A percentile compares a stretch with the other conserved stretches of the same genome.
Evolutionary conservation across 2,329 filamentous ascomycete genomes (phyloP).

Genomic region (Penicillium sp.): DNA sequence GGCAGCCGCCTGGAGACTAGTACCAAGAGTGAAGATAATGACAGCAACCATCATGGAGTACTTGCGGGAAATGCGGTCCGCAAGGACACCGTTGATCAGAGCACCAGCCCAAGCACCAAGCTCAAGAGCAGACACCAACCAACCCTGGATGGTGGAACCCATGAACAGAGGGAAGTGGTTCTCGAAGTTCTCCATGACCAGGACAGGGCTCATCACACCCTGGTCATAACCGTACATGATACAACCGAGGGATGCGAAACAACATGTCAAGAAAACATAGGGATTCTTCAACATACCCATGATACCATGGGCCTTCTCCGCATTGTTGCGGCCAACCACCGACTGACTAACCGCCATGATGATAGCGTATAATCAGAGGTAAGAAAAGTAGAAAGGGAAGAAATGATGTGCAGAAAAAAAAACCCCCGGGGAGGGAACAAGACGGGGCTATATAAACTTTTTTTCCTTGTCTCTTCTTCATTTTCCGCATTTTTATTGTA

Average conservation of each 20-base stretch:
- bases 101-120: slow-evolving; percentile 37
- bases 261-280: slow-evolving; percentile 41
- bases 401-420: background rate
- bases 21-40: slow-evolving; percentile 35
- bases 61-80: slow-evolving; percentile 32
- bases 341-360: slow-evolving; percentile 36
- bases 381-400: background rate
- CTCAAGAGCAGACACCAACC: slow-evolving; percentile 35
- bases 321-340: slow-evolving; percentile 40
- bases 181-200: slow-evolving; percentile 40
- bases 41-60: slow-evolving; percentile 37
- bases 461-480: background rate
- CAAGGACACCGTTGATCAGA: slow-evolving; percentile 31
- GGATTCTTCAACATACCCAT: slow-evolving; percentile 43
- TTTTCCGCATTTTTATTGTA: background rate
- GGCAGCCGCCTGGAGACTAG: slow-evolving; percentile 28
- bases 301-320: slow-evolving; percentile 40
- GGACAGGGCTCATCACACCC: slow-evolving; percentile 36
- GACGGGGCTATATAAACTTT: slow-evolving; percentile 10
- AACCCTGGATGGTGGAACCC: slow-evolving; percentile 33
- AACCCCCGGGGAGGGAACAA: background rate
- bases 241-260: slow-evolving; percentile 37
- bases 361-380: slow-evolving; percentile 2
- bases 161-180: slow-evolving; percentile 35
- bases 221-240: slow-evolving; percentile 40